Evolutionary conservation across 345 rosid genomes (phyloP), one percentile per base, ranked within the genome.

Genomic region (Brassica carinata): DNA sequence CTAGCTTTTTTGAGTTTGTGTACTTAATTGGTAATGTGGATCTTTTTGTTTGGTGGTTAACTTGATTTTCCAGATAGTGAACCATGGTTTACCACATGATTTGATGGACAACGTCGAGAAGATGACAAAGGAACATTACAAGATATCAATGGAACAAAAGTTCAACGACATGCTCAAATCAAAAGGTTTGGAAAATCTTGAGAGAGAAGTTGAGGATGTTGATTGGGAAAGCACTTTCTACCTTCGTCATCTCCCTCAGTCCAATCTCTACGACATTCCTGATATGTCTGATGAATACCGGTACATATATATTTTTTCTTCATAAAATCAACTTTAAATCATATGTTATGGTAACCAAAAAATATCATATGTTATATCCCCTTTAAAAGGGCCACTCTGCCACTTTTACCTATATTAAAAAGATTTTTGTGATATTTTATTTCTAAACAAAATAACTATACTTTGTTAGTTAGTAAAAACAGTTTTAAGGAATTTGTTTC

Each of bases 151-250:
- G 87, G 91, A 89, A 77, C 79, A 83, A 57, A 90, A 86, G 81
- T 93, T 93, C 87, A 87, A 86, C 70, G 91, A 91, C 73, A 90
- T 90, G 91, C 90, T 91, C 77, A 83, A 76, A 33, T 71, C 82
- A 66, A 89, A 87, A 77, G 90, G 92, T 33, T 87, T 92, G 27
- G 92, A 86, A 17, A 84, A 77, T 17, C 85, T 82, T 66, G 84
- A 88, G 71, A 83, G 82, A 40, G 94, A 89, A 81, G 84, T 90
- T 62, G 58, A 79, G 19, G 92, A 93, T 64, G n/a, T 89, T 23
- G 98, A 93, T 83, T 93, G 98, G 98, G 97, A 93, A 83, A 88
- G 91, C 83, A 91, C 94, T 34, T 93, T 93, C 88, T 88, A 79
- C 82, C 61, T 91, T 84, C 87, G 93, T 79, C 92, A 93, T 64